Conservation (phyloP, 177 flowering plant genomes). For the Tripterygium wilfordii region DNA sequence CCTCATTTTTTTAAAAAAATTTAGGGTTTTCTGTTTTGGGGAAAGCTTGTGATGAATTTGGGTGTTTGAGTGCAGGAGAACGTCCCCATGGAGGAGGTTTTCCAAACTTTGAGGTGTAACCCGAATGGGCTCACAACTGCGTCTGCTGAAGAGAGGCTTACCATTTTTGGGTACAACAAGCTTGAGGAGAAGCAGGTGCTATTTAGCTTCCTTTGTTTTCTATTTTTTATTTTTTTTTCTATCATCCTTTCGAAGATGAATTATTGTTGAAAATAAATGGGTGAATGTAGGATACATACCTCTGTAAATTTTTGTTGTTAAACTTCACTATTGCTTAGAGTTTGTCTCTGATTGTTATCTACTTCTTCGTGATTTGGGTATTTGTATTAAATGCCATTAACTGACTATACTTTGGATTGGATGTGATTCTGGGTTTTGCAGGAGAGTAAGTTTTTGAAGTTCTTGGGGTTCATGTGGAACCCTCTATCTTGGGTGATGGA, state of each 20-base stretch:
- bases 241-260: too few species aligned
- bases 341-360: too few species aligned
- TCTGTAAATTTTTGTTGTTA: too few species aligned
- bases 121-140: conserved; percentile 36
- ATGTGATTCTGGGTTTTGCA: conserved; percentile 30
- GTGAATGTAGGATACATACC: too few species aligned
- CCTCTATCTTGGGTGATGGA: too few species aligned
- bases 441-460: background rate
- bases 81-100: conserved; percentile 49
- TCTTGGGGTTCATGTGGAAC: conserved; percentile 60
- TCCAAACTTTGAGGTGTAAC: conserved; percentile 38
- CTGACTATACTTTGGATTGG: too few species aligned
- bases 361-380: too few species aligned
- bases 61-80: conserved; percentile 32
- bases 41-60: conserved; percentile 1
- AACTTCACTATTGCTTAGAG: too few species aligned
- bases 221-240: too few species aligned
- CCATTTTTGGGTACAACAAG: conserved; percentile 50
- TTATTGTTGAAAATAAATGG: too few species aligned
- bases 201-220: background rate
- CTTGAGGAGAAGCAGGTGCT: conserved; percentile 53
- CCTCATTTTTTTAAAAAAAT: background rate
- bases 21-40: background rate
- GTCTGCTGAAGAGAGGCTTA: conserved; percentile 37
- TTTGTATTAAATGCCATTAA: too few species aligned